phyloP scores from a whole-genome alignment of 495 filamentous ascomycete genomes.

The Aspergillus cavernicola region DNA sequence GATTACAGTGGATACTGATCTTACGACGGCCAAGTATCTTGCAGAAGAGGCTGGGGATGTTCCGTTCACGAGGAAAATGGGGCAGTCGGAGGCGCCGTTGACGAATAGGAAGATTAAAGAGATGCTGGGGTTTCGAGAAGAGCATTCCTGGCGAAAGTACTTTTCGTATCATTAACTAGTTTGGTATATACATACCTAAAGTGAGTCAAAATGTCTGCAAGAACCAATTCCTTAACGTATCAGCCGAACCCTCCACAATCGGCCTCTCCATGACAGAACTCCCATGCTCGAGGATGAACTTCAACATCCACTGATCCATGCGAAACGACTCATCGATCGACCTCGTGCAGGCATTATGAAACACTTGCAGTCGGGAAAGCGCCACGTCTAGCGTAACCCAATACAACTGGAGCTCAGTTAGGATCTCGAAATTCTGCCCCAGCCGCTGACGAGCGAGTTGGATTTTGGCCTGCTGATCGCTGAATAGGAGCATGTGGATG shows the following conservation, averaged over 20 bases:
- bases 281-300: conserved; percentile 1
- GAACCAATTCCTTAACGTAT: background rate
- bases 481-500: background rate
- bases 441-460: background rate
- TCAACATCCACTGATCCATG: conserved; percentile 4
- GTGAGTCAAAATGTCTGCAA: background rate
- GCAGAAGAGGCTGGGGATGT: conserved; percentile 39
- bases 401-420: background rate
- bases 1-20: conserved; percentile 39
- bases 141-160: conserved; percentile 29
- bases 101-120: conserved; percentile 57
- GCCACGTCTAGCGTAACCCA: background rate
- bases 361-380: background rate
- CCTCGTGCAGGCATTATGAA: background rate
- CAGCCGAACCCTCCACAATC: background rate
- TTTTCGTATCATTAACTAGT: background rate
- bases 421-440: background rate
- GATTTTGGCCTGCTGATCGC: background rate
- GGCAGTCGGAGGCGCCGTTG: conserved; percentile 52
- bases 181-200: too few relatives aligned
- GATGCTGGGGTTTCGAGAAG: conserved; percentile 53
- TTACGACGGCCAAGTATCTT: conserved; percentile 37
- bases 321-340: background rate
- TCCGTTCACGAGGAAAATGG: conserved; percentile 50
- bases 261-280: background rate